Evolutionary conservation across 345 rosid genomes (phyloP).

Genomic region (sweet orange (Citrus sinensis)): DVS_A1.0 CM039164.1:1809501-1810000

Average conservation of each 20-base stretch:
- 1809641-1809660: slow-evolving; percentile 9
- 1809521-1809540: slow-evolving; percentile 35
- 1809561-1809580: neutral
- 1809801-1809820: neutral
- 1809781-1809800: too few relatives aligned
- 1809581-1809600: slow-evolving; percentile 52
- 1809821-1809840: neutral
- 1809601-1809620: slow-evolving; percentile 9
- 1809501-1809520: slow-evolving; percentile 21
- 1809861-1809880: neutral
- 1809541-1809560: slow-evolving; percentile 47
- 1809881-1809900: neutral
- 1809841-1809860: neutral
- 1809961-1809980: neutral
- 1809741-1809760: neutral
- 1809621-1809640: slow-evolving; percentile 1
- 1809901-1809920: neutral
- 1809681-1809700: neutral
- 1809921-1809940: neutral
- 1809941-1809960: neutral
- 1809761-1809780: neutral
- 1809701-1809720: neutral
- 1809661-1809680: neutral
- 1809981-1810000: neutral
- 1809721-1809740: neutral